Base-by-base conservation (phyloP, 305 asterid species). In the Striga hermonthica region DNA sequence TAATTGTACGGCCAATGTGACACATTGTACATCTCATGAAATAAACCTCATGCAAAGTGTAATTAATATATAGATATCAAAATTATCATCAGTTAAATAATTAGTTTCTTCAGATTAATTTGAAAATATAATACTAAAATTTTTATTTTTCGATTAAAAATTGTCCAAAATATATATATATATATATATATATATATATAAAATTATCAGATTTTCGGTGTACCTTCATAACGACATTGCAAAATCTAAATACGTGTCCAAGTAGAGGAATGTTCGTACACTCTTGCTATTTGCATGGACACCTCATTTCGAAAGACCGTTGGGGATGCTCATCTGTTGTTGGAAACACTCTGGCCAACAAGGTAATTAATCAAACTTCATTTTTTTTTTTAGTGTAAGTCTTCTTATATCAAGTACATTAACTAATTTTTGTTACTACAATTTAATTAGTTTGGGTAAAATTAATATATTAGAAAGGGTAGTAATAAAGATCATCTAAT, bases 201-300 rank as follows among this genome's bases (percentile, higher is more conserved):
- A 54, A 7, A 48, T 48, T 48, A n/a, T 1, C 54, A 48, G 54
- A 48, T 48, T 48, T 48, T 12, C 54, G 54, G 6, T 4, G 14
- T 16, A 16, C 54, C 54, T 48, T 48, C 22, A 6, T 48, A 2
- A 16, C 12, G 5, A 48, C 54, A 13, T 48, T 48, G 54, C 54
- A 48, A 6, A 48, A 48, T n/a, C 54, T 48, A 5, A 36, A 48
- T 48, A 48, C 12, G 8, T n/a, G 14, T 13, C 54, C 54, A 16
- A 48, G 54, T 48, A 12, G 54, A 48, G 54, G 54, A 48, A 11
- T 48, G 14, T n/a, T n/a, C 54, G 54, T 48, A 4, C 22, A 48
- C 54, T n/a, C 54, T 8, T 48, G 54, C 8, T 48, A n/a, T 8
- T 2, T 6, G 7, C 54, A 48, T 13, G 54, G 54, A 6, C 15